Percentiles rank a stretch among this genome's conserved stretches.
Conservation (phyloP, 208 protist genomes). For the Leishmania gerbilli region DNA sequence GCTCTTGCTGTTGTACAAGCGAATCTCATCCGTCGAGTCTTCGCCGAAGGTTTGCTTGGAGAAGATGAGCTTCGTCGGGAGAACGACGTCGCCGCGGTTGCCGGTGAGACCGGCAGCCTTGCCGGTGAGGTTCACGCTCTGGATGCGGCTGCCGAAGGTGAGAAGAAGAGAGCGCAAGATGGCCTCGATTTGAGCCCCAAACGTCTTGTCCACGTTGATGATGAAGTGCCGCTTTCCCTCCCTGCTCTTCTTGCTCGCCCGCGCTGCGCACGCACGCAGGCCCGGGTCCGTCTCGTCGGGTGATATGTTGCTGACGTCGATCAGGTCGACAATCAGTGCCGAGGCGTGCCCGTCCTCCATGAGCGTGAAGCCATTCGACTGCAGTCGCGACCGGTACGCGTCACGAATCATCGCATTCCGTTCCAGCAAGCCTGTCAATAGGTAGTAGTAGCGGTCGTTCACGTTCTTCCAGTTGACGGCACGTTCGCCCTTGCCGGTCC, state of each 20-base stretch:
- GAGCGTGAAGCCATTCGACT: conserved; percentile 70
- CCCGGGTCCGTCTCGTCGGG: conserved; percentile 50
- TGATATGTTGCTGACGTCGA: conserved; percentile 59
- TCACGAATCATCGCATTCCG: conserved; percentile 50
- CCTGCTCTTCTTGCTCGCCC: conserved; percentile 9
- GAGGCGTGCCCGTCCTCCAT: conserved; percentile 74
- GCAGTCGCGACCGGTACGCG: conserved; percentile 52
- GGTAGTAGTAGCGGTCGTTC: conserved; percentile 78
- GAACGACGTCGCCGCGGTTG: conserved; percentile 78
- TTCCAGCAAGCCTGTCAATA: conserved; percentile 64
- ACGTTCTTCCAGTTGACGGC: conserved; percentile 54
- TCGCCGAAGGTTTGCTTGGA: conserved; percentile 85
- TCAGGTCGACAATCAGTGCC: conserved; percentile 72
- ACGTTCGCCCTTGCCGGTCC: conserved; percentile 22
- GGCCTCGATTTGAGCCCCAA: conserved; percentile 79
- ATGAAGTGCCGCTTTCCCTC: conserved; percentile 55
- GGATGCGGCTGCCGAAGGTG: conserved; percentile 73
- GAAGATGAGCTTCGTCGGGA: conserved; percentile 79
- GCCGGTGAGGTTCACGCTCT: conserved; percentile 76
- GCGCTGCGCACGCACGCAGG: conserved; percentile 29
- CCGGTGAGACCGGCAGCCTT: conserved; percentile 70
- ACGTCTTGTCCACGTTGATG: conserved; percentile 90
- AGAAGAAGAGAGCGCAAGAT: conserved; percentile 70
- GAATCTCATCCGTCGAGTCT: conserved; percentile 78
- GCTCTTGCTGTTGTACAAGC: conserved; percentile 60